Percentiles rank a stretch among this genome's conserved stretches.
Conservation (phyloP, 2,329 filamentous ascomycete species). For the Akanthomyces lecanii region DNA sequence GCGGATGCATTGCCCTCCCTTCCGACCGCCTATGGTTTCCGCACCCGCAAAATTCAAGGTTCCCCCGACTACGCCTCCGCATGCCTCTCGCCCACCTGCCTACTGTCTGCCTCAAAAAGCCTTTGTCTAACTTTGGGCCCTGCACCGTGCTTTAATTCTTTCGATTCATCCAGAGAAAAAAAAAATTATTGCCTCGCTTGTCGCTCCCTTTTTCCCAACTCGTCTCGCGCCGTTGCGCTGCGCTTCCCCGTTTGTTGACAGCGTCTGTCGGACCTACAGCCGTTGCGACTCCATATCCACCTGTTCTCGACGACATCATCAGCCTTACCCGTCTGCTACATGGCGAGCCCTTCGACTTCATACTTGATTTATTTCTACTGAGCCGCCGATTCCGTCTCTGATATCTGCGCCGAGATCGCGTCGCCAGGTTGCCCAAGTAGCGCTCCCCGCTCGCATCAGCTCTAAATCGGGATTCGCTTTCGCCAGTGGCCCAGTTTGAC, state of each 20-base stretch:
- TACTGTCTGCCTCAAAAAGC: not conserved
- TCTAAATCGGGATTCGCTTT: not conserved
- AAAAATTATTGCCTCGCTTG: not conserved
- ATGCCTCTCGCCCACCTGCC: slow-evolving; percentile 5
- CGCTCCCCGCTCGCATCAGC: not conserved
- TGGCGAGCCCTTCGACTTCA: not conserved
- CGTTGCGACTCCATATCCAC: not conserved
- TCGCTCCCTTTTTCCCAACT: not conserved
- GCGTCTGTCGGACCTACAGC: not conserved
- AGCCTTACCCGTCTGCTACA: not conserved
- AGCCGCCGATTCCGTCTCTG: not conserved
- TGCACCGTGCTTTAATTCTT: not conserved
- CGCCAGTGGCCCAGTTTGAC: not conserved
- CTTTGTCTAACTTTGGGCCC: not conserved
- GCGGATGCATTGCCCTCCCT: not conserved
- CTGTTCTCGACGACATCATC: not conserved
- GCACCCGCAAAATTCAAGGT: slow-evolving; percentile 3
- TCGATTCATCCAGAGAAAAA: not conserved
- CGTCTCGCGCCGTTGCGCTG: not conserved
- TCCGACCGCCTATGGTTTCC: not conserved
- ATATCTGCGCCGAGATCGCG: not conserved
- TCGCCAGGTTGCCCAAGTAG: not conserved
- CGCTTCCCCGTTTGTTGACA: not conserved
- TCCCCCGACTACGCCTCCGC: slow-evolving; percentile 15
- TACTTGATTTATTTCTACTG: not conserved